phyloP scores from a whole-genome alignment of 768 basidiomycete genomes.

The Amanita rimosa region DNA sequence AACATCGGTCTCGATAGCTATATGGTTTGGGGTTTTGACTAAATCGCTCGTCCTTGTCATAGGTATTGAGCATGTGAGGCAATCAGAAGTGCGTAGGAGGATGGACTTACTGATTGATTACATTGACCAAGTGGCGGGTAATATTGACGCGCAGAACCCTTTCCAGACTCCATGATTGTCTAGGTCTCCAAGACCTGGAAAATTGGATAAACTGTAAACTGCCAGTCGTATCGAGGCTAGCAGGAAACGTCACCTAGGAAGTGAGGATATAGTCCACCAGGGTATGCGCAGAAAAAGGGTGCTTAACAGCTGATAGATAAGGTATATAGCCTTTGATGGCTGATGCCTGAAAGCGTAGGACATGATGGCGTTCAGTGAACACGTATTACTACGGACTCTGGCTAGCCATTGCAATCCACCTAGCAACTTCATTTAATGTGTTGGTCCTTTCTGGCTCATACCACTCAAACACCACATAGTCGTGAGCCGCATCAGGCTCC shows the following conservation, averaged over 20 bases:
- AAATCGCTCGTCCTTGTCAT: neutral
- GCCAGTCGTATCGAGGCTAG: neutral
- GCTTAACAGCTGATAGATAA: constrained; percentile 27
- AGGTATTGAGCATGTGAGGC: neutral
- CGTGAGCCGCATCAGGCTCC: constrained; percentile 5
- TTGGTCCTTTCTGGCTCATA: constrained; percentile 25
- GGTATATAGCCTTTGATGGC: constrained; percentile 37
- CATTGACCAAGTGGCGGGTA: neutral
- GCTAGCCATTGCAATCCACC: neutral
- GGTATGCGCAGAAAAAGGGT: constrained; percentile 34
- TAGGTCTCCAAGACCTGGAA: constrained; percentile 29
- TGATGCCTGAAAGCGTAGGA: constrained; percentile 25
- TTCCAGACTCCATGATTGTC: constrained; percentile 32
- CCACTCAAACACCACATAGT: constrained; percentile 21
- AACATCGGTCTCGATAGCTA: constrained; percentile 26
- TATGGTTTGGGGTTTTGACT: constrained; percentile 21
- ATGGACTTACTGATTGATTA: neutral
- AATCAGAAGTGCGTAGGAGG: neutral
- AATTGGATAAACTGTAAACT: neutral
- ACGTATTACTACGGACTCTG: too few relatives aligned
- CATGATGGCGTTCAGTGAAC: constrained; percentile 11
- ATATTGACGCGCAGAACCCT: constrained; percentile 13
- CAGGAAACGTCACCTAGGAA: constrained; percentile 17
- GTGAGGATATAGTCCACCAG: constrained; percentile 31
- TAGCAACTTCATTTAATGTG: neutral